Evolutionary conservation across 2,329 filamentous ascomycete species (phyloP), one percentile per base, ranked within the genome.

Genomic region (Plenodomus biglobosus): DNA sequence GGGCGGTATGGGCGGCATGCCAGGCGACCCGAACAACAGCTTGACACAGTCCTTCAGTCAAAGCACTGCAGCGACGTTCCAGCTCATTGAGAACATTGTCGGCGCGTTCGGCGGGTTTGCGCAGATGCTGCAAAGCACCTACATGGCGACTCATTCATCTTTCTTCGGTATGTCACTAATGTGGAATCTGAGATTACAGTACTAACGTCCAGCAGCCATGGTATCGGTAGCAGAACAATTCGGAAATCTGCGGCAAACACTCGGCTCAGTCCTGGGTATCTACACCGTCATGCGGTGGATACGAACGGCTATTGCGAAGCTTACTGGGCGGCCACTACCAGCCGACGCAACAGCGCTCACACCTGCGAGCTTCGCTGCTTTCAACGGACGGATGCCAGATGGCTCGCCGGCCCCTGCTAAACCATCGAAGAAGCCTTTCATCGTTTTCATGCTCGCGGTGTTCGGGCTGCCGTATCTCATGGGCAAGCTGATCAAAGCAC

Each of bases 81-180:
- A 97, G 78, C 90, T 99, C 81, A 90, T 99, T 42, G 94, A 99
- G 76, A 94, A 92, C 61, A 88, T 99, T 48, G 94, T 99, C 13
- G 90, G 90, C 19, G 92, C 94, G 2, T 99, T 99, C 77, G 92
- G 92, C 17, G 94, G 95, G 0, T 97, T 99, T 69, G 90, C 95
- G 11, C 94, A 99, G 77, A 99, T 99, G 94, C 81, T 99, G 21
- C 94, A 99, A 76, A 97, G 94, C 78, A 97, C 94, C 10, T 99
- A 96, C 66, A 99, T 99, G 95, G 94, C 95, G 22, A 99, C 94
- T 0, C 94, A 99, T 74, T 96, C 92, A 5, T 96, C 90, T 44
- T 99, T 99, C 74, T 99, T 97, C 66, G 92, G 91, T 96, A 82
- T 65, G 87, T 75, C 13, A 15, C 15, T 32, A 15, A 2, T 19